phyloP scores from a whole-genome alignment of 352 stramenopile genomes.

The Globisporangium middletonii region DNA sequence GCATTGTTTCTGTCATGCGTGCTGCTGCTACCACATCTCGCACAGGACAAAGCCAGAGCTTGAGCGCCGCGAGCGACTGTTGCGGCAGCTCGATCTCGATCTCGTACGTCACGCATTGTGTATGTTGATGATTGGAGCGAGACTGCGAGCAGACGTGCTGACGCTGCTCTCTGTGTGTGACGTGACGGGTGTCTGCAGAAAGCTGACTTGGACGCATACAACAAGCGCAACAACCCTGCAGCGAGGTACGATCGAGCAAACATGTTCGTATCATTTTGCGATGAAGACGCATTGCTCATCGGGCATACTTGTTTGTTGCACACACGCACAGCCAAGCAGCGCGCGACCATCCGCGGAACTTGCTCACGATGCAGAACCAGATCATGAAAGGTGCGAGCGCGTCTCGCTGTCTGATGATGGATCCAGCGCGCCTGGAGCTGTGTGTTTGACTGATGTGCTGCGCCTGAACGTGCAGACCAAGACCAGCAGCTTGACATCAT shows the following conservation, averaged over 20 bases:
- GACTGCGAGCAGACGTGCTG: not conserved
- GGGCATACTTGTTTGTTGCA: not conserved
- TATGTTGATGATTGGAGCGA: not conserved
- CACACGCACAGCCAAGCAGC: slow-evolving; percentile 12
- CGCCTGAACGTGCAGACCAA: slow-evolving; percentile 41
- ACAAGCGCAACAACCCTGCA: slow-evolving; percentile 36
- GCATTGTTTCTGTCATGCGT: not conserved
- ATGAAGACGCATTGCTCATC: too few species aligned
- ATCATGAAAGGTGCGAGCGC: slow-evolving; percentile 71
- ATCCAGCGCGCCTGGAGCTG: too few species aligned
- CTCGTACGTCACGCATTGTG: slow-evolving; percentile 24
- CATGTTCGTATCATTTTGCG: not conserved
- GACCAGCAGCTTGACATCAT: slow-evolving; percentile 84
- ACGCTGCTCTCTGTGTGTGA: not conserved
- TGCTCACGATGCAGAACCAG: slow-evolving; percentile 85
- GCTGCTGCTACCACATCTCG: too few species aligned
- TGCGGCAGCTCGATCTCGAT: slow-evolving; percentile 56
- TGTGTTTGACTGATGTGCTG: not conserved
- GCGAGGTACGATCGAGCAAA: slow-evolving; percentile 8
- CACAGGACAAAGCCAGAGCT: slow-evolving; percentile 65
- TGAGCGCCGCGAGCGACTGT: slow-evolving; percentile 52
- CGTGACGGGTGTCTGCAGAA: slow-evolving; percentile 24
- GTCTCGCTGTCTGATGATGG: not conserved
- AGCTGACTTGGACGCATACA: slow-evolving; percentile 72
- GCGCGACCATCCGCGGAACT: slow-evolving; percentile 32